Base-by-base conservation (phyloP, 768 basidiomycete species). In the Boletus coccyginus region DNA sequence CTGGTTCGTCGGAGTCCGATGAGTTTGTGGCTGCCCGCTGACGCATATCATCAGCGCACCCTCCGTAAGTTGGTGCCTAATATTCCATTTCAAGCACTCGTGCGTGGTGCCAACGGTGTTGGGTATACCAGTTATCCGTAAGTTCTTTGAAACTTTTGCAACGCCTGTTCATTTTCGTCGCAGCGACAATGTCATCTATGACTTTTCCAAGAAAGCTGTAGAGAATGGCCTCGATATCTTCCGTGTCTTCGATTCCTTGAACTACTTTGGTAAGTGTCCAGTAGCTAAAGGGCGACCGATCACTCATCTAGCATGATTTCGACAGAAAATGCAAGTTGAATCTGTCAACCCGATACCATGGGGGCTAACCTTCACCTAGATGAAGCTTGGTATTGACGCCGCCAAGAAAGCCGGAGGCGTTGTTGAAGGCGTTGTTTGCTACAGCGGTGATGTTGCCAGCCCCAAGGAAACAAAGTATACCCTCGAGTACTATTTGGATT, bases 371-470 rank as follows among this genome's bases (percentile, higher is more conserved):
- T 40, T 50, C 35, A 53, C 58, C 48, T 61, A 98, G 90, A 92
- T 99, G 92, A 88, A 82, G 73, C 86, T 99, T 64, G 97, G 97
- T 70, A 98, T 99, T 65, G 97, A 99, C 69, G 97, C 97, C 40
- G 97, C 97, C 56, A 99, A 98, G 86, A 97, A 97, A 74, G 97
- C 97, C 33, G 97, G 97, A 55, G 97, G 97, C 80, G 97, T 99
- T 48, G 88, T 89, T 57, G 97, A 99, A 73, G 97, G 92, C 42
- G 93, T 92, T 56, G 92, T 96, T 63, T 99, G 97, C 78, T 99
- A 99, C 81, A 95, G 92, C 62, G 97, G 97, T 58, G 97, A 99
- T 70, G 90, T 97, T 46, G 95, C 94, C 39, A 92, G 84, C 76
- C 87, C 92, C 52, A 94, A 89, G 74, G 93, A 95, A 76, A 93